Base-by-base conservation (phyloP, 1,284 basidiomycete genomes). In the Ustilago esculenta region DNA sequence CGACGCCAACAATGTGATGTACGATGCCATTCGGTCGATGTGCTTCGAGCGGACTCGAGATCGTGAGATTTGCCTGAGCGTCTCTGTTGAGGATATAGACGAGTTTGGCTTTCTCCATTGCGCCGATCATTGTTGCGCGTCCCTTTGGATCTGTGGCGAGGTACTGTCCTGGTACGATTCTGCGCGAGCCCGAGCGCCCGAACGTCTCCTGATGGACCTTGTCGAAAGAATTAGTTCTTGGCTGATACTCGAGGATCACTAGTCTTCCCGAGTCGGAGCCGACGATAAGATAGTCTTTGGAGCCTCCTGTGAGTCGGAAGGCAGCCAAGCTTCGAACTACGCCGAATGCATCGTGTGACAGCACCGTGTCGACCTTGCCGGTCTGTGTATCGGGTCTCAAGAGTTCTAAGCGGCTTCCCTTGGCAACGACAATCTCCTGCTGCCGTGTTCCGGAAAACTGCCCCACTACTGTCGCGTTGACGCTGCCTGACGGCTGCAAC, bases 51-150 rank as follows among this genome's bases (percentile, higher is more conserved):
- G 80, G 80, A 50, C 77, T 80, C 1, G 77, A 79, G 33, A 81
- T 81, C 30, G 80, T 81, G 33, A 81, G 73, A 32, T 81, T 80
- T 11, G 79, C 77, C n/a, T 73, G 75, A 4, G 77, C 59, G 35
- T 81, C 80, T 41, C 80, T 60, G 43, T 81, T 81, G 44, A 81
- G 65, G 25, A 81, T 70, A 53, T 81, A 81, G 36, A 81, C 78
- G 24, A 81, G 66, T 60, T 81, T 81, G 20, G 71, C 58, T 55
- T 79, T 80, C 46, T 81, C 80, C 45, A 81, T 64, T 10, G 80
- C 79, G 27, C 76, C 76, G 25, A 81, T 79, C 65, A 81, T 75
- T 29, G 74, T 73, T 1, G 80, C 80, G 20, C 80, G 55, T 9
- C 80, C 80, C 17, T 81, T 81, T 17, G 80, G 79, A 40, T 81